phyloP scores from a whole-genome alignment of 2,329 filamentous ascomycete species.

The Tolypocladium nubicola region DNA sequence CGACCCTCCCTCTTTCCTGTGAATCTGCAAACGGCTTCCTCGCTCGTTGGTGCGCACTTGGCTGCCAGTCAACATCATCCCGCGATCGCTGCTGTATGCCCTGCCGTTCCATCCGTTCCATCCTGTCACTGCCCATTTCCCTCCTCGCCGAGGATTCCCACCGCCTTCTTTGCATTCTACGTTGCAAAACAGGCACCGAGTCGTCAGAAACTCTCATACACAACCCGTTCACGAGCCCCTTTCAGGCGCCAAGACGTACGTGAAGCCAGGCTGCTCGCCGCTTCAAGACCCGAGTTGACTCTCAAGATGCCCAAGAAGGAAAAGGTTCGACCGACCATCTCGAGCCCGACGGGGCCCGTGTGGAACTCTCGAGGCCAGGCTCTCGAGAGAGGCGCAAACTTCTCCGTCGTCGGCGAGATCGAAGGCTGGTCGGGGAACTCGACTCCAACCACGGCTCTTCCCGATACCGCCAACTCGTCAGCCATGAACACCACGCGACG shows the following conservation, averaged over 20 bases:
- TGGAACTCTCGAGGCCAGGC: constrained; percentile 24
- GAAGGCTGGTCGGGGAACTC: constrained; percentile 19
- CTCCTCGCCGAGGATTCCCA: too few relatives aligned
- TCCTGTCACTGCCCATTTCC: background rate
- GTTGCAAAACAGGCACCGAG: too few relatives aligned
- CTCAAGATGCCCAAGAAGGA: constrained; percentile 1
- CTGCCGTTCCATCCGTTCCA: background rate
- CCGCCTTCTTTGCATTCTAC: too few relatives aligned
- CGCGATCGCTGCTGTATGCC: background rate
- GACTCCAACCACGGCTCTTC: background rate
- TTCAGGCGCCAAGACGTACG: background rate
- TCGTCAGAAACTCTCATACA: background rate
- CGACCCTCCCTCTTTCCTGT: background rate
- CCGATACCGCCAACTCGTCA: background rate
- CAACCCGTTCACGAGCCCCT: background rate
- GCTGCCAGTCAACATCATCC: background rate
- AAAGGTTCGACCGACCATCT: constrained; percentile 19
- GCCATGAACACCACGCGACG: constrained; percentile 11
- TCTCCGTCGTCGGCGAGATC: constrained; percentile 24
- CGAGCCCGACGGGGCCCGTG: constrained; percentile 25
- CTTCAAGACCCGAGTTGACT: background rate
- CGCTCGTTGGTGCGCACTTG: background rate
- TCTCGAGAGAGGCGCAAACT: constrained; percentile 20
- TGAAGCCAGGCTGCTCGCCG: background rate
- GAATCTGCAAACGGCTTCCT: background rate